Percentiles rank a stretch among this genome's conserved stretches.
Evolutionary conservation across 495 filamentous ascomycete species (phyloP).

Genomic region (Penicillium daleae): DNA sequence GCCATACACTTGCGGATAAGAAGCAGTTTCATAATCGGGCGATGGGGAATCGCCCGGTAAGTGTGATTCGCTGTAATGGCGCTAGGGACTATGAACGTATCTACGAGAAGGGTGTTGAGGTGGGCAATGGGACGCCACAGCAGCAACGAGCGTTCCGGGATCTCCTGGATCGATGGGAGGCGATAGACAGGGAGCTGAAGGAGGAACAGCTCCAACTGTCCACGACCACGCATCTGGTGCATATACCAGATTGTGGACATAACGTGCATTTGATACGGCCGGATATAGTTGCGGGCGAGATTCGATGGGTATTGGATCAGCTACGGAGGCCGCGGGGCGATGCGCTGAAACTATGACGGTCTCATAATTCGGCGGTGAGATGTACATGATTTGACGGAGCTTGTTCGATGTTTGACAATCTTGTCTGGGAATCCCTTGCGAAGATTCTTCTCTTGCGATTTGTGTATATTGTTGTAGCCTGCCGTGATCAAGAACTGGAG

Average conservation of each 20-base stretch:
- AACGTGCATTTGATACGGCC: conserved; percentile 52
- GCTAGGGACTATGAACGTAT: conserved; percentile 38
- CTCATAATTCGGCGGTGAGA: not conserved
- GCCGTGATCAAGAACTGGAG: not conserved
- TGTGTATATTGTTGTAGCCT: conserved; percentile 11
- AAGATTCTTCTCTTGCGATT: not conserved
- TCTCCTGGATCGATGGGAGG: conserved; percentile 42
- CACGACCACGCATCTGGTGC: conserved; percentile 36
- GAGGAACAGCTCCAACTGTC: conserved; percentile 49
- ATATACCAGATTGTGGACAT: conserved; percentile 52
- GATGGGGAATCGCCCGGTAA: conserved; percentile 40
- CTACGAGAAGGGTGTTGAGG: conserved; percentile 36
- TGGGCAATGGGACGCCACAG: conserved; percentile 38
- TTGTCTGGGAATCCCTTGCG: not conserved
- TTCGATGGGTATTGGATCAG: conserved; percentile 50
- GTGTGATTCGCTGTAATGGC: conserved; percentile 42
- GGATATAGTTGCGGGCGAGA: conserved; percentile 50
- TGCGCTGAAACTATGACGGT: conserved; percentile 12
- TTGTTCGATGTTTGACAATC: not conserved
- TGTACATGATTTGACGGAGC: not conserved
- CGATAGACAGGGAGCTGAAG: conserved; percentile 44
- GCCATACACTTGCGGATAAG: conserved; percentile 33
- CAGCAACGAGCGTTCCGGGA: conserved; percentile 34
- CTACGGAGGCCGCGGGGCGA: conserved; percentile 7
- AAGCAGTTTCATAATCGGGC: conserved; percentile 35